Conservation (phyloP, 768 basidiomycete genomes). For the Symmetrospora coprosmae region DNA sequence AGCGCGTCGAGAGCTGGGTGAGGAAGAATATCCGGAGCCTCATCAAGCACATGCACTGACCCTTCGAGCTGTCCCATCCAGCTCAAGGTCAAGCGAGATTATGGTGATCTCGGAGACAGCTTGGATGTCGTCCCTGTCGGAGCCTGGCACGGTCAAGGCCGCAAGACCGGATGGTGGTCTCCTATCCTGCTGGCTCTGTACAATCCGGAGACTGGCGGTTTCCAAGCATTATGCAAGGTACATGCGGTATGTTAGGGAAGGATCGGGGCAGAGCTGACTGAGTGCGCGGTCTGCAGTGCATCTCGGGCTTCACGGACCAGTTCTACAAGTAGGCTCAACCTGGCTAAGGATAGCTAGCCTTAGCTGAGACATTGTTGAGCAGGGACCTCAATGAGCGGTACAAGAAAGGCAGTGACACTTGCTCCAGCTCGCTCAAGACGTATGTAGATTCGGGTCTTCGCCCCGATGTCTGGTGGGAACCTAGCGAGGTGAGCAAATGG, state of each 20-base stretch:
- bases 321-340: conserved; percentile 53
- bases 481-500: conserved; percentile 38
- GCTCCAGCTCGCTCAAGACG: background rate
- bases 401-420: conserved; percentile 49
- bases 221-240: conserved; percentile 19
- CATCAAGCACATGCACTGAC: background rate
- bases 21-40: conserved; percentile 40
- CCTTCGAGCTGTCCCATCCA: background rate
- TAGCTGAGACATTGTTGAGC: conserved; percentile 29
- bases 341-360: background rate
- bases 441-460: conserved; percentile 30
- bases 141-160: conserved; percentile 79
- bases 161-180: conserved; percentile 84
- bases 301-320: conserved; percentile 76
- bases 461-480: conserved; percentile 41
- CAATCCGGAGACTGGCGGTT: conserved; percentile 42
- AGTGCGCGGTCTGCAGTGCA: conserved; percentile 79
- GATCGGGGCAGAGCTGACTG: conserved; percentile 21
- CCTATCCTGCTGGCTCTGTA: conserved; percentile 68
- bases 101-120: conserved; percentile 37
- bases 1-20: conserved; percentile 71
- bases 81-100: conserved; percentile 82
- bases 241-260: conserved; percentile 16
- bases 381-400: conserved; percentile 56
- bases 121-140: conserved; percentile 42